These are phyloP conservation scores for Triangularia setosa DNA, from an alignment of 2,329 filamentous ascomycete genomes.

Conservation along the genomic window DNA sequence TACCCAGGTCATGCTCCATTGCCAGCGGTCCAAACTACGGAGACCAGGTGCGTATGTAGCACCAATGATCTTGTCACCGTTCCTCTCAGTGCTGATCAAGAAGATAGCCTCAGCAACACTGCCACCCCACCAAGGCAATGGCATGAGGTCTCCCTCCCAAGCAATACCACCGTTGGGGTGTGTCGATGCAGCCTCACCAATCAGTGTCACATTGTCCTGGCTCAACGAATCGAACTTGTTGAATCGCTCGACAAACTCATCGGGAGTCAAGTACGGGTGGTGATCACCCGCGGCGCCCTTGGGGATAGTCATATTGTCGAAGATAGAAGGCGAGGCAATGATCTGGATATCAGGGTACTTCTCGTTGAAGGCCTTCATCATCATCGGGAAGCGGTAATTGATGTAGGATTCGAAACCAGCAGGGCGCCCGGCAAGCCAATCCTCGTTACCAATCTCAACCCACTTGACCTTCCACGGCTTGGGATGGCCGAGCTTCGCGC, in stretches of 20 bases:
- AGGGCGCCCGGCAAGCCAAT: slow-evolving; percentile 52
- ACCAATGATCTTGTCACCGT: slow-evolving; percentile 55
- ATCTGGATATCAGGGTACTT: slow-evolving; percentile 28
- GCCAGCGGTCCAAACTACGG: slow-evolving; percentile 48
- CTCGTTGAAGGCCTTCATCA: slow-evolving; percentile 52
- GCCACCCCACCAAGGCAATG: slow-evolving; percentile 56
- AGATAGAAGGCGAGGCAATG: slow-evolving; percentile 33
- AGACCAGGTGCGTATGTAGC: slow-evolving; percentile 48
- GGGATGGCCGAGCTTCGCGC: slow-evolving; percentile 57
- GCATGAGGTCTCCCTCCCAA: slow-evolving; percentile 43
- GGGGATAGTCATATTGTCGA: slow-evolving; percentile 24
- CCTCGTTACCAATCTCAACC: slow-evolving; percentile 67
- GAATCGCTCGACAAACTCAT: slow-evolving; percentile 48
- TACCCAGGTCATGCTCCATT: slow-evolving; percentile 49
- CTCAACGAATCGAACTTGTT: slow-evolving; percentile 38
- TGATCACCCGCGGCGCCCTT: slow-evolving; percentile 24
- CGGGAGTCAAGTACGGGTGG: slow-evolving; percentile 44
- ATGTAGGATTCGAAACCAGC: slow-evolving; percentile 45
- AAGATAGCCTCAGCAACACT: slow-evolving; percentile 63
- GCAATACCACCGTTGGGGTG: slow-evolving; percentile 50
- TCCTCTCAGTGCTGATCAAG: slow-evolving; percentile 61
- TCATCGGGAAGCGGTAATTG: slow-evolving; percentile 55
- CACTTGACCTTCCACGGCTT: slow-evolving; percentile 58
- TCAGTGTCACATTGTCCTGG: slow-evolving; percentile 21
- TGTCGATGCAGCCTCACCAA: slow-evolving; percentile 49